Conservation (phyloP, 2,329 filamentous ascomycete genomes). For the Scedosporium dehoogii region DNA sequence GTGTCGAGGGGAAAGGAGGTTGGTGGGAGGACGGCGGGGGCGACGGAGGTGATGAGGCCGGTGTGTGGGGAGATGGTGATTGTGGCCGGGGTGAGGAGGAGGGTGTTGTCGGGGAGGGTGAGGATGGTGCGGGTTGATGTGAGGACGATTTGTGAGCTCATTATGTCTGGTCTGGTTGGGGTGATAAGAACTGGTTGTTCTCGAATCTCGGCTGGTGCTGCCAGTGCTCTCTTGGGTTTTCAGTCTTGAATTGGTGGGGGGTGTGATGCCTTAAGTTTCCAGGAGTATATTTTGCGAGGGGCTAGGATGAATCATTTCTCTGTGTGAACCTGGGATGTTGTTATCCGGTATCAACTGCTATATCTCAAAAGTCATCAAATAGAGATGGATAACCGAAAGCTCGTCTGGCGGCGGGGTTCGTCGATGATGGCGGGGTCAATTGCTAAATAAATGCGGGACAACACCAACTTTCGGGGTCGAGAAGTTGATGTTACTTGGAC, state of each 20-base stretch:
- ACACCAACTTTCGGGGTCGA: no score
- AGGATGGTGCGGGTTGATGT: conserved; percentile 78
- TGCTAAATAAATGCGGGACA: no score
- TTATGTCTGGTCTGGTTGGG: background rate
- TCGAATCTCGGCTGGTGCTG: no score
- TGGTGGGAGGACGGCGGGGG: conserved; percentile 63
- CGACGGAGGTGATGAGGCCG: conserved; percentile 75
- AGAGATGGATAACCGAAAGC: no score
- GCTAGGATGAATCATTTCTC: no score
- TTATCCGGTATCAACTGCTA: background rate
- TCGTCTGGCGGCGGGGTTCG: no score
- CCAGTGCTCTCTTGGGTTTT: background rate
- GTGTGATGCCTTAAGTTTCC: background rate
- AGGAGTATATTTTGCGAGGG: no score
- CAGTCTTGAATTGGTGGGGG: background rate
- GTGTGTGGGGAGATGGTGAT: conserved; percentile 67
- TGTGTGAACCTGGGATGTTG: no score
- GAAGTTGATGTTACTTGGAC: no score
- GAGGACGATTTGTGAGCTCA: conserved; percentile 45
- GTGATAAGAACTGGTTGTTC: background rate
- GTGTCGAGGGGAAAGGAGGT: conserved; percentile 63
- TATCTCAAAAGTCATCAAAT: background rate
- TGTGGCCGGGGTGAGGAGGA: conserved; percentile 67
- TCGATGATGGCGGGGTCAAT: no score
- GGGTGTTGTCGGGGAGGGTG: conserved; percentile 52